A percentile compares a stretch with the other conserved stretches of the same genome.
Evolutionary conservation across 192 early-diverging fungal species (phyloP).

Genomic region (Coemansia sp.): DNA sequence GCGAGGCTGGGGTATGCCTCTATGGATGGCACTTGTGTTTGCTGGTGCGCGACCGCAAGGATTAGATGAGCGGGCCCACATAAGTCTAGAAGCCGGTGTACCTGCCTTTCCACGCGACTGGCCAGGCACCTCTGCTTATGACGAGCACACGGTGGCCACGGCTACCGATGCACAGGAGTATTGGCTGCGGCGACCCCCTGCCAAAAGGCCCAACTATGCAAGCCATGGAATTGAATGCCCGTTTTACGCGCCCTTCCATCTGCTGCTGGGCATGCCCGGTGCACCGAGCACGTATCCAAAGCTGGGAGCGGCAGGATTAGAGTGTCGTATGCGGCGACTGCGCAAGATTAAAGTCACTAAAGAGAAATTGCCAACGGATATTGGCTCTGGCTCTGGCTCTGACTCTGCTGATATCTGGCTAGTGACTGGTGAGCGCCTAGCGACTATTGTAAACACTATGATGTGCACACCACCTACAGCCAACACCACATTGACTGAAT

Average conservation of each 20-base stretch:
- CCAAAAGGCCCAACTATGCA: slow-evolving; percentile 78
- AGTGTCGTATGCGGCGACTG: slow-evolving; percentile 38
- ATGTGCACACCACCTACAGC: background rate
- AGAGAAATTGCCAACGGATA: background rate
- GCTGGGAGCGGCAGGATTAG: slow-evolving; percentile 15
- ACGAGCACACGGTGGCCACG: slow-evolving; percentile 38
- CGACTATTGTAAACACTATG: slow-evolving; percentile 6
- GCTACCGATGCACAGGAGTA: slow-evolving; percentile 42
- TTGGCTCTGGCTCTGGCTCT: background rate
- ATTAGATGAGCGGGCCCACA: slow-evolving; percentile 61
- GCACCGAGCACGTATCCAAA: slow-evolving; percentile 16
- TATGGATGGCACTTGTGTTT: slow-evolving; percentile 88
- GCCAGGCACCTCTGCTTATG: slow-evolving; percentile 70
- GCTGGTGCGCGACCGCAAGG: slow-evolving; percentile 83
- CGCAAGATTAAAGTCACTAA: slow-evolving; percentile 15
- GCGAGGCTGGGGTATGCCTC: slow-evolving; percentile 74
- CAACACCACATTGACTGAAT: slow-evolving; percentile 5
- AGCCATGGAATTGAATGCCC: slow-evolving; percentile 64
- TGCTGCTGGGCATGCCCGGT: slow-evolving; percentile 25
- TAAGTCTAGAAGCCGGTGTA: slow-evolving; percentile 74
- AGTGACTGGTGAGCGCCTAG: slow-evolving; percentile 23
- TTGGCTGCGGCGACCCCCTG: slow-evolving; percentile 69
- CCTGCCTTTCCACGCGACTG: slow-evolving; percentile 83
- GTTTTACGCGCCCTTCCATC: slow-evolving; percentile 66
- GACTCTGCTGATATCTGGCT: slow-evolving; percentile 27